Evolutionary conservation across 768 basidiomycete genomes (phyloP), one percentile per base, ranked within the genome.

Genomic region (Clathrus columnatus): DNA sequence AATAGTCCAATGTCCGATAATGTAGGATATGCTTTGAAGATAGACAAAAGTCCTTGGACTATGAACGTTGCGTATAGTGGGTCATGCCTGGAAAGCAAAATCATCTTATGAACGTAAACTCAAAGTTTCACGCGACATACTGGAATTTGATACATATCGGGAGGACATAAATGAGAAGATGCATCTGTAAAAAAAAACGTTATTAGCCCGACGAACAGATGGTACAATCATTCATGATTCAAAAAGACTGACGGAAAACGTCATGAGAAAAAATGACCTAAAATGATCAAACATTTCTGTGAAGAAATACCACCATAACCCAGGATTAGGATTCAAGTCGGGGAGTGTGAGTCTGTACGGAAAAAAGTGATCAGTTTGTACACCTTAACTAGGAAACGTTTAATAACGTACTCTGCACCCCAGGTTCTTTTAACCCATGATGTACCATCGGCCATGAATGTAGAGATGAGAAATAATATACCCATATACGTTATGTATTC

Each of bases 251-350:
- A 93, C 93, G 17, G 86, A 88, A 68, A 97, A 98, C 17, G 88
- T 89, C 77, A 93, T 86, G 28, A 97, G 73, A 76, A 96, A 99
- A 72, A 97, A 97, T 4, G 85, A 82, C 27, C 96, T 75, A 75
- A 97, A 99, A 66, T 98, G 88, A 65, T 97, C 95, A 60, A 99
- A 99, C 89, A 97, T 97, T 67, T 98, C 95, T 10, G 92, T 97
- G 72, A 98, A 97, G 73, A 98, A 98, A 69, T 98, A 98, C 95
- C 95, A 98, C 88, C 92, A 92, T 26, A 97, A 70, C 1, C 96
- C 95, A 4, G 89, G 82, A 62, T 94, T 98, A 0, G 96, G 95
- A 7, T 91, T 93, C 59, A 98, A 70, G 65, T 96, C 94, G 1
- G 88, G 87, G 7, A 96, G 79, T 18, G 78, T 80, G 21, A 96